Conservation (phyloP, 78 protist species). For the Planoprotostelium fungivorum region DNA sequence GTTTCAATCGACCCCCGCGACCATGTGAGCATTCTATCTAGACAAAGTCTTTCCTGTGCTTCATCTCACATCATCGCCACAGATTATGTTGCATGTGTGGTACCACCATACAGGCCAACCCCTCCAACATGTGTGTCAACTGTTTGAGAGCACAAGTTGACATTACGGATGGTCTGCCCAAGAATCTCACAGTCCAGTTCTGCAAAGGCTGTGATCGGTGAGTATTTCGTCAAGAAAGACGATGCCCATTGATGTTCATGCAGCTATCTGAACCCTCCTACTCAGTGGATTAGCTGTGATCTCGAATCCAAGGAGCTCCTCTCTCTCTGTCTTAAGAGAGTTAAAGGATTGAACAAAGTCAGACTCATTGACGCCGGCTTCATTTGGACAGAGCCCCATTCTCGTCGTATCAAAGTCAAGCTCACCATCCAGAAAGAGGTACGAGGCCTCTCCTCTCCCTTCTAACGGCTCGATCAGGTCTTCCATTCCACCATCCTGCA, state of each 20-base stretch:
- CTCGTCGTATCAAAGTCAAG: slow-evolving; percentile 88
- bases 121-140: slow-evolving; percentile 94
- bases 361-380: slow-evolving; percentile 95
- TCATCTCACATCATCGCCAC: background rate
- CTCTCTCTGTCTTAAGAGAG: slow-evolving; percentile 76
- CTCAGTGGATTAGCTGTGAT: slow-evolving; percentile 81
- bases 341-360: slow-evolving; percentile 87
- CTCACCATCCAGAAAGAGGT: slow-evolving; percentile 93
- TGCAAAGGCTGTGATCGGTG: slow-evolving; percentile 94
- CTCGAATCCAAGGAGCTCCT: slow-evolving; percentile 94
- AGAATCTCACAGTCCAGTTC: slow-evolving; percentile 59
- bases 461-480: background rate
- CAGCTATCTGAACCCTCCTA: slow-evolving; percentile 76
- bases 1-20: background rate
- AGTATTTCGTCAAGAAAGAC: background rate
- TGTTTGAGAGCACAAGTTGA: slow-evolving; percentile 91
- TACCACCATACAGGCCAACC: slow-evolving; percentile 79
- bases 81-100: slow-evolving; percentile 74
- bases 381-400: slow-evolving; percentile 99
- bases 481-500: slow-evolving; percentile 68
- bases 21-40: background rate
- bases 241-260: background rate
- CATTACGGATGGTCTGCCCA: slow-evolving; percentile 96
- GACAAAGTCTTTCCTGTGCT: background rate
- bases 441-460: background rate